A percentile compares a stretch with the other conserved stretches of the same genome.
Evolutionary conservation across 345 rosid species (phyloP).

Genomic region (Eucalyptus tenuipes): DNA sequence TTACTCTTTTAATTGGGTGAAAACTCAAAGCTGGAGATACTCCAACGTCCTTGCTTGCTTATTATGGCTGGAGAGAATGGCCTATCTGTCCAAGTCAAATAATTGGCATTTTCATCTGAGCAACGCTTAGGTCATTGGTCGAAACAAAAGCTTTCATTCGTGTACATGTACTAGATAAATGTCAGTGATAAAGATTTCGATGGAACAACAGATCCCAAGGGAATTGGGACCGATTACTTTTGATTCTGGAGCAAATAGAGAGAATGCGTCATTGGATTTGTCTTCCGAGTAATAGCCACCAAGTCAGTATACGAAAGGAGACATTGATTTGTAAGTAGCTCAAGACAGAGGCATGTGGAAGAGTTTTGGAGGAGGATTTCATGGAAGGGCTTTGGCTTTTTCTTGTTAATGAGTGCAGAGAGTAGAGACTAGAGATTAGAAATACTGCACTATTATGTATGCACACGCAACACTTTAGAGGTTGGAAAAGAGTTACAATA

Average conservation of each 20-base stretch:
- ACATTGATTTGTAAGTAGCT: background rate
- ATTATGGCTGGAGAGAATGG: background rate
- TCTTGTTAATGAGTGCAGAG: background rate
- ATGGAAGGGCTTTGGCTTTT: background rate
- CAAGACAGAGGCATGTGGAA: background rate
- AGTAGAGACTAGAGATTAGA: background rate
- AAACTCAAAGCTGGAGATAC: background rate
- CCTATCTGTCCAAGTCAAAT: background rate
- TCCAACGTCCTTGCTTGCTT: background rate
- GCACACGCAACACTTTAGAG: background rate
- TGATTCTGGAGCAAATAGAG: background rate
- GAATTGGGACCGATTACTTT: background rate
- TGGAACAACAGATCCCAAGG: background rate
- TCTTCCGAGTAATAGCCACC: background rate
- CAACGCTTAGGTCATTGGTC: background rate
- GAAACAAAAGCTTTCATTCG: background rate
- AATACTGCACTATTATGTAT: background rate
- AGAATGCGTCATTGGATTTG: background rate
- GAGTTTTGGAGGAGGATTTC: background rate
- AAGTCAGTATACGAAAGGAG: background rate
- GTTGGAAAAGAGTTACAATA: background rate
- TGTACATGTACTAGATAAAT: background rate
- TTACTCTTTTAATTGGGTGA: slow-evolving; percentile 30
- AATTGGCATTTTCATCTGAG: background rate
- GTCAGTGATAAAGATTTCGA: background rate